Evolutionary conservation across 768 basidiomycete species (phyloP), one percentile per base, ranked within the genome.

Genomic region (Cystofilobasidium ferigula): DNA sequence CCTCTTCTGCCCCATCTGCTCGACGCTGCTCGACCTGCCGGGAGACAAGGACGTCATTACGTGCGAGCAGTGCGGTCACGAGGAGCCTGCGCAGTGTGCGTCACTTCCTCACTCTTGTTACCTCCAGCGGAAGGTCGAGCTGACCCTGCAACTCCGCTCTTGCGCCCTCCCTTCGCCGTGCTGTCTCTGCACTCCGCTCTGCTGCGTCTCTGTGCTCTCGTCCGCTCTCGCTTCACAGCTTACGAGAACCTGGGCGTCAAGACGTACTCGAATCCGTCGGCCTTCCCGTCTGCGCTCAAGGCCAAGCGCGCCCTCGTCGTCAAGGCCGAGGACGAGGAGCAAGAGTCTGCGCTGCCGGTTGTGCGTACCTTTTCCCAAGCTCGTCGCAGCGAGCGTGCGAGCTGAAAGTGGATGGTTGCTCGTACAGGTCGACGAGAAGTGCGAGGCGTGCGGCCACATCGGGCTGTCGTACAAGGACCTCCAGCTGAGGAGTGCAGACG

Each of bases 1-100:
- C 30, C 79, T 98, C 45, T 98, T 99, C 78, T 99, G 95, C 77
- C 89, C 90, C 1, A 80, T 84, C 67, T 99, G 95, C 70, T 91
- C 91, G 18, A 94, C 89, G 0, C 79, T 99, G 42, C 84, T 98
- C 18, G 83, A 85, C 69, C 77, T 91, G 26, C 95, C 95, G 0
- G 75, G 74, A 47, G 84, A 85, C 51, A 85, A 89, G 71, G 79
- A 81, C 56, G 78, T 78, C n/a, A 86, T 97, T 35, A 78, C 76
- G 5, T 99, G 95, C 77, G 88, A 89, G 74, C 89, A 92, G 73
- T 99, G 94, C 75, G 83, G 81, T 2, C 84, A 88, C 71, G 79
- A 84, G 62, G 94, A 98, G 73, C 88, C 89, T 20, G 88, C 91
- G 1, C 85, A 82, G 57, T 93, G 94, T 97, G 71, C 76, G 88